Percentiles rank a stretch among this genome's conserved stretches.
These are phyloP conservation scores for Selaginella moellendorffii DNA, from an alignment of 75 land plant species.

Conservation along the genomic window DNA sequence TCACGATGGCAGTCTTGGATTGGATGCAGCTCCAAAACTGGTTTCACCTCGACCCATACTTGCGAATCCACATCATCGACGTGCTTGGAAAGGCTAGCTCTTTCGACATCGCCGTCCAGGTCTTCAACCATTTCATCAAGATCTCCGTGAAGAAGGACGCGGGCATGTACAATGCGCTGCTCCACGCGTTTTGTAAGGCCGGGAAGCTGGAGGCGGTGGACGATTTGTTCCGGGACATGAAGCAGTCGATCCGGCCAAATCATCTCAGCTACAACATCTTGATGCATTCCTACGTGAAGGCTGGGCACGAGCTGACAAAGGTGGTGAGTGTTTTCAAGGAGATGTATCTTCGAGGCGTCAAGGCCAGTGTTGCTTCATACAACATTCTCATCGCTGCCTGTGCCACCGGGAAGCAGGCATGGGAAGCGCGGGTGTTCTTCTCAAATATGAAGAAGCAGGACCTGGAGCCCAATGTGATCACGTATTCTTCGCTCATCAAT, in stretches of 20 bases:
- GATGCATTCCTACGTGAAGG: not conserved
- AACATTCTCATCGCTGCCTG: not conserved
- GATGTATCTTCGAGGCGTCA: not conserved
- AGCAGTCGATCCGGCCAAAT: not conserved
- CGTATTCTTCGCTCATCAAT: conserved; percentile 66
- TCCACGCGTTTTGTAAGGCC: not conserved
- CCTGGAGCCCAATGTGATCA: conserved; percentile 36
- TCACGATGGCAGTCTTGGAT: not conserved
- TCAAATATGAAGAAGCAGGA: conserved; percentile 75
- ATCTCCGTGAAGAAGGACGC: not conserved
- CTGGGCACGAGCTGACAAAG: not conserved
- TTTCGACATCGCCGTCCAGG: not conserved
- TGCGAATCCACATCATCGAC: not conserved
- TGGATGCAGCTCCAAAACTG: not conserved
- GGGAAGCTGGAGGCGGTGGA: not conserved
- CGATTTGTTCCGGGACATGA: not conserved
- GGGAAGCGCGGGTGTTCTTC: conserved; percentile 61
- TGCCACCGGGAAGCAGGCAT: not conserved
- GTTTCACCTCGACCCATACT: not conserved
- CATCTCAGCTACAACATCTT: not conserved
- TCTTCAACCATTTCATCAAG: not conserved
- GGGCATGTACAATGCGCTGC: not conserved
- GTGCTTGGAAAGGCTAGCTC: not conserved
- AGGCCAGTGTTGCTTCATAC: not conserved
- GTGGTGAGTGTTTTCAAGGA: not conserved